Base-by-base conservation (phyloP, 2,329 filamentous ascomycete genomes). In the Trichophyton rubrum region DNA sequence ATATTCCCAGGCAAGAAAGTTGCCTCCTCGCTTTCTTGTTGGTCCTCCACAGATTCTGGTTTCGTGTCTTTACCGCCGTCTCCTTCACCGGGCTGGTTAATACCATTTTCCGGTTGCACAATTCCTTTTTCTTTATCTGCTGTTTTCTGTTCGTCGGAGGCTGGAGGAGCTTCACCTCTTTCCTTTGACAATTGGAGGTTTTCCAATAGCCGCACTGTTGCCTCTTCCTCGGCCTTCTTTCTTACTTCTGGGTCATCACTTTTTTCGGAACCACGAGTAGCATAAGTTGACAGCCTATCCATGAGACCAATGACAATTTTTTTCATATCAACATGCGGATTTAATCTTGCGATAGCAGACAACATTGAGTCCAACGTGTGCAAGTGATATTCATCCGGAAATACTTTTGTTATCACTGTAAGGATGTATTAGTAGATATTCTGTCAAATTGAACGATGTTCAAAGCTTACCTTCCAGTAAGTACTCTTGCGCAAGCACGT, bases 261-360 rank as follows among this genome's bases (percentile, higher is more conserved):
- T 20, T 83, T 80, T 60, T 88, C 86, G 2, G 89, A 83, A 73
- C 97, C 92, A 61, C 91, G 83, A 67, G 93, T 87, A n/a, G 93
- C 92, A 73, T 96, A 99, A 60, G 90, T 87, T 5, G 93, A 96
- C 33, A 99, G 76, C 43, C 93, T 85, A 70, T 99, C 92, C 95
- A 99, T 99, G 62, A 99, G 79, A 27, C 92, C 93, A 70, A 97
- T 96, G 8, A 99, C 92, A 61, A 99, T 99, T 55, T 89, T 88
- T 77, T 99, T 99, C 75, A 99, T 86, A 67, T 99, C 96, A 68
- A 99, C 93, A 69, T 97, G 89, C 0, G 92, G 93, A 69, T 99
- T 96, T 41, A 99, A 80, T 61, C 92, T 82, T 13, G 92, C 90
- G 38, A 96, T 95, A 5, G 93, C 93, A 7, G 88, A 93, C 38